Conservation (phyloP, 768 basidiomycete genomes). For the Termitomyces heimii region DNA sequence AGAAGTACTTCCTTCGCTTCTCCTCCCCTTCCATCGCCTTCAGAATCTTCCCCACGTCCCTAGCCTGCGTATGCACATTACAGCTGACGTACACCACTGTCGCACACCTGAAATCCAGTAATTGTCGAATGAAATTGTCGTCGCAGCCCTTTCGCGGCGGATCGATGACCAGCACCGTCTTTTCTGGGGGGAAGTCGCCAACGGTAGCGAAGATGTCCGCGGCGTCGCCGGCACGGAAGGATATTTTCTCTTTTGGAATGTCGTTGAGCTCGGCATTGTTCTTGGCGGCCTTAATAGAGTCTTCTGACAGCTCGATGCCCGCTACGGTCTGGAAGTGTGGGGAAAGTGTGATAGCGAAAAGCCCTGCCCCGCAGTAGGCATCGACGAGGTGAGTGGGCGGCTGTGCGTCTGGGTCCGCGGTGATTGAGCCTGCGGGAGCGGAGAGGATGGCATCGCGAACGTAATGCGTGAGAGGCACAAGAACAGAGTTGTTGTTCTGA, state of each 20-base stretch:
- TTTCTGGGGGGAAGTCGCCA: conserved; percentile 52
- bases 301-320: conserved; percentile 81
- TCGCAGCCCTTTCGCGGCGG: conserved; percentile 97
- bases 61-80: conserved; percentile 89
- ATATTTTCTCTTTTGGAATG: conserved; percentile 48
- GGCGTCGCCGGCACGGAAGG: conserved; percentile 80
- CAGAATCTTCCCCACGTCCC: conserved; percentile 78
- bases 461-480: conserved; percentile 79
- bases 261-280: conserved; percentile 62
- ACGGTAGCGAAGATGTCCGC: conserved; percentile 77
- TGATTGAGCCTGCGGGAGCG: conserved; percentile 9
- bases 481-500: conserved; percentile 96
- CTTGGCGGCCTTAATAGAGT: conserved; percentile 64
- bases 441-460: conserved; percentile 70
- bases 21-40: conserved; percentile 33
- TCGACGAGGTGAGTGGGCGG: conserved; percentile 86
- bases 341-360: conserved; percentile 83
- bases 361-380: conserved; percentile 87
- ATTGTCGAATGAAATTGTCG: conserved; percentile 67
- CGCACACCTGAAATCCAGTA: conserved; percentile 60
- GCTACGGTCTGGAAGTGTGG: conserved; percentile 68
- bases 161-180: conserved; percentile 75
- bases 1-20: conserved; percentile 48
- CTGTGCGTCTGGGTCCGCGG: conserved; percentile 7
- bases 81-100: conserved; percentile 90